Percentiles rank a stretch among this genome's conserved stretches.
Conservation (phyloP, 1,139 yeast species). For the Casaregolazyma suthepensis region DNA sequence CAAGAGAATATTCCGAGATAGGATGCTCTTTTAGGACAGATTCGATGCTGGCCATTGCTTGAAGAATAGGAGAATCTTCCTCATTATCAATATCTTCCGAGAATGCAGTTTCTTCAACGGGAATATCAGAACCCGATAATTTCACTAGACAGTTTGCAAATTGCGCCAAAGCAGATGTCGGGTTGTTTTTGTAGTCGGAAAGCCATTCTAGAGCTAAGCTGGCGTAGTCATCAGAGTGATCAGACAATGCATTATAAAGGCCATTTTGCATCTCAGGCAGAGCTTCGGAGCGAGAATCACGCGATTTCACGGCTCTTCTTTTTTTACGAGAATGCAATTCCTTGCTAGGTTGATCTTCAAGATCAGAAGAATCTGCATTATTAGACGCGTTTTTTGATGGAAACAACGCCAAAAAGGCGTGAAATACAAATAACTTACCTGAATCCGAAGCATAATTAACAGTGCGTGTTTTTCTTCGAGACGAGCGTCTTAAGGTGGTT, state of each 20-base stretch:
- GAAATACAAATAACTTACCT: constrained; percentile 1
- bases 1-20: constrained; percentile 65
- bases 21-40: constrained; percentile 57
- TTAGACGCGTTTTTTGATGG: constrained; percentile 7
- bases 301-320: constrained; percentile 1
- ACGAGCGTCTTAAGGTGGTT: constrained; percentile 2
- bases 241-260: constrained; percentile 1
- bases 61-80: constrained; percentile 36
- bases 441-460: constrained; percentile 5
- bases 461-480: constrained; percentile 1
- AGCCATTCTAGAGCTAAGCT: constrained; percentile 64
- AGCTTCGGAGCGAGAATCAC: neutral
- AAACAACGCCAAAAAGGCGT: neutral
- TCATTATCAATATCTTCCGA: constrained; percentile 51
- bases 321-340: neutral
- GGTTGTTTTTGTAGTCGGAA: constrained; percentile 43
- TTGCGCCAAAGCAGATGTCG: constrained; percentile 47
- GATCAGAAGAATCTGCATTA: constrained; percentile 2
- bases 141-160: constrained; percentile 65
- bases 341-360: neutral
- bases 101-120: constrained; percentile 33
- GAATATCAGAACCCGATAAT: constrained; percentile 43
- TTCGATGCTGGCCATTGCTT: constrained; percentile 23
- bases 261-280: neutral
- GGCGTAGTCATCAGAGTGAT: neutral